phyloP scores from a whole-genome alignment of 768 basidiomycete genomes.

The Suillus americanus region DNA sequence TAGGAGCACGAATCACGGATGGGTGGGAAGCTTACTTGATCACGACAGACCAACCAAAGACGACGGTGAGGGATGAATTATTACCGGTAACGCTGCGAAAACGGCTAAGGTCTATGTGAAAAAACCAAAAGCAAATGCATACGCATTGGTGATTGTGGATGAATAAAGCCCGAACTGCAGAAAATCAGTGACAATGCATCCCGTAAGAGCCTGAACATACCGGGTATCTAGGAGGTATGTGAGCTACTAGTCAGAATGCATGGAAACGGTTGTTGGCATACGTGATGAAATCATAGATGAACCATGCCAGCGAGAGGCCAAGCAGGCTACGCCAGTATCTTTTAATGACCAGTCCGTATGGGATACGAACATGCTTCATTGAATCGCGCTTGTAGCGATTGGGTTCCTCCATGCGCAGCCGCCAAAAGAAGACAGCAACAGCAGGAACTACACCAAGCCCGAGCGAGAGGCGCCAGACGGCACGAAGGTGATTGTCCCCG shows the following conservation, averaged over 20 bases:
- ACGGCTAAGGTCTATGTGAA: not conserved
- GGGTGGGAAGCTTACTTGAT: slow-evolving; percentile 58
- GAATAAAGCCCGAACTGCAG: slow-evolving; percentile 78
- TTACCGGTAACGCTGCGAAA: slow-evolving; percentile 56
- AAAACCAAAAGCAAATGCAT: slow-evolving; percentile 14
- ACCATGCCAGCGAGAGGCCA: slow-evolving; percentile 82
- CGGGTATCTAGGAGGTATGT: slow-evolving; percentile 49
- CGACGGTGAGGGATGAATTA: slow-evolving; percentile 48
- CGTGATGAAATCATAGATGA: slow-evolving; percentile 81
- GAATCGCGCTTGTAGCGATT: slow-evolving; percentile 70
- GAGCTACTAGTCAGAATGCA: not conserved
- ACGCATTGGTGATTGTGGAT: slow-evolving; percentile 71
- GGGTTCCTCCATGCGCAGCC: slow-evolving; percentile 81
- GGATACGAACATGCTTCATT: slow-evolving; percentile 74
- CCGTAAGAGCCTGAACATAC: slow-evolving; percentile 38
- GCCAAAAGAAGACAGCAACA: slow-evolving; percentile 81
- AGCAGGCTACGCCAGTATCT: slow-evolving; percentile 77
- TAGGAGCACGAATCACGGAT: slow-evolving; percentile 37
- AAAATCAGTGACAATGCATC: slow-evolving; percentile 6
- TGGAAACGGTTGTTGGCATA: slow-evolving; percentile 32
- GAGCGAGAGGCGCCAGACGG: slow-evolving; percentile 85
- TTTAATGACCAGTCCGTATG: slow-evolving; percentile 72
- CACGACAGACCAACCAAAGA: slow-evolving; percentile 84
- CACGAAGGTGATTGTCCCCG: slow-evolving; percentile 74
- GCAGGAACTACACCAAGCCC: slow-evolving; percentile 86